Conservation (phyloP, 2,329 filamentous ascomycete species). For the Curvularia spicifera region DNA sequence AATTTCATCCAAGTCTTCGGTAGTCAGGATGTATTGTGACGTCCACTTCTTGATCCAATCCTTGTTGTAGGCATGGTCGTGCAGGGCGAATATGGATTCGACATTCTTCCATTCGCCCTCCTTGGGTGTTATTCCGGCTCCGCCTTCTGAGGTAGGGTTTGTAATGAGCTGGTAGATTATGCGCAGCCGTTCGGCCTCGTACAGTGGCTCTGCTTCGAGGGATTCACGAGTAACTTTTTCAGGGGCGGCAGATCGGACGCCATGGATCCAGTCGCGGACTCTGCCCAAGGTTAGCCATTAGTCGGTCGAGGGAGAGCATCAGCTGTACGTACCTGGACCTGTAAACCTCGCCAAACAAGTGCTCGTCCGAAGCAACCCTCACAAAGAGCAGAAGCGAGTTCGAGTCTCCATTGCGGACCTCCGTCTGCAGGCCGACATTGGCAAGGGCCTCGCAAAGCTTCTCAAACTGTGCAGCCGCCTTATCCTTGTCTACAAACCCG, state of each 20-base stretch:
- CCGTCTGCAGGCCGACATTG: constrained; percentile 80
- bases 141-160: constrained; percentile 55
- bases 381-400: constrained; percentile 82
- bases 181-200: constrained; percentile 85
- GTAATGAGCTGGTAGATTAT: constrained; percentile 80
- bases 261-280: constrained; percentile 92
- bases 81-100: constrained; percentile 57
- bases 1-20: constrained; percentile 59
- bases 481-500: constrained; percentile 62
- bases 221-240: constrained; percentile 72
- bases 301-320: neutral
- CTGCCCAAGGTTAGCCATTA: constrained; percentile 52
- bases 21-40: constrained; percentile 54
- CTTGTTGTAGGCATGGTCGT: constrained; percentile 60
- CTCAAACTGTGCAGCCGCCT: constrained; percentile 77
- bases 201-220: constrained; percentile 76
- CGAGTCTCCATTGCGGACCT: constrained; percentile 81
- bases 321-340: constrained; percentile 66
- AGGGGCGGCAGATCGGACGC: constrained; percentile 79
- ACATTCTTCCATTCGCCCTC: constrained; percentile 59
- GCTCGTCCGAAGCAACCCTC: constrained; percentile 75
- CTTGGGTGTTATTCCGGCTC: constrained; percentile 59
- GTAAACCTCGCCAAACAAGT: constrained; percentile 82
- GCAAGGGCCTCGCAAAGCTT: constrained; percentile 78
- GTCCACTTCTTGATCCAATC: constrained; percentile 62